Base-by-base conservation (phyloP, 495 filamentous ascomycete genomes). In the Lasiosphaeriaceae sp. region DNA sequence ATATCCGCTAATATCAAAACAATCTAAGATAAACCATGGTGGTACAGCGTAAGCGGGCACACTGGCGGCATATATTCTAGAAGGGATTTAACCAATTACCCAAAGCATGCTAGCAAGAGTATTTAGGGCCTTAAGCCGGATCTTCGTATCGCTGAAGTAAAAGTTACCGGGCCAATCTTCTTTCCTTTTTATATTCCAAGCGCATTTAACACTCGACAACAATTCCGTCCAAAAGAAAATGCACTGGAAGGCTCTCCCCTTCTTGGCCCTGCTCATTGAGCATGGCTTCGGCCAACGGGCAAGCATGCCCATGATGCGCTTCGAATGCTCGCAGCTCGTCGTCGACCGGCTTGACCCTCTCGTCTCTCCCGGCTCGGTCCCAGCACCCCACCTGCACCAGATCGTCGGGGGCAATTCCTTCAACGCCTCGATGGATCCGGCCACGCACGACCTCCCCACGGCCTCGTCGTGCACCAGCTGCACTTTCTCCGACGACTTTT, bases 301-400 rank as follows among this genome's bases (percentile, higher is more conserved):
- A 0, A 31, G 11, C 6, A 22, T 47, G 50, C 57, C 59, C 23
- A 76, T 78, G 75, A 55, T 78, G 58, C 74, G 75, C 45, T 78
- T 78, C 57, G 69, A 69, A 11, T 78, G 75, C 67, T 77, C 74
- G 43, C 75, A 78, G 55, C 59, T 78, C 17, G 73, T 76, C 51
- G 57, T 65, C 24, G 84, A 83, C 60, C 80, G 86, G 48, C 64
- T 83, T 45, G 89, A 92, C 64, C 88, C 89, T 6, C 46, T 62
- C 5, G 60, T 62, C 9, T 51, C 31, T 14, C 60, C 60, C 8
- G 55, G 60, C 19, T 3, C 45, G 1, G 26, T 52, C 0, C 55
- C 52, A 46, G 55, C 57, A 52, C 31, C 65, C 51, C 54, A 62
- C 47, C 55, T 58, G 0, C 55, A 62, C 22, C 55, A 62, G 17